Evolutionary conservation across 306 rosid species (phyloP), one percentile per base, ranked within the genome.

Genomic region (Lablab purpureus): DNA sequence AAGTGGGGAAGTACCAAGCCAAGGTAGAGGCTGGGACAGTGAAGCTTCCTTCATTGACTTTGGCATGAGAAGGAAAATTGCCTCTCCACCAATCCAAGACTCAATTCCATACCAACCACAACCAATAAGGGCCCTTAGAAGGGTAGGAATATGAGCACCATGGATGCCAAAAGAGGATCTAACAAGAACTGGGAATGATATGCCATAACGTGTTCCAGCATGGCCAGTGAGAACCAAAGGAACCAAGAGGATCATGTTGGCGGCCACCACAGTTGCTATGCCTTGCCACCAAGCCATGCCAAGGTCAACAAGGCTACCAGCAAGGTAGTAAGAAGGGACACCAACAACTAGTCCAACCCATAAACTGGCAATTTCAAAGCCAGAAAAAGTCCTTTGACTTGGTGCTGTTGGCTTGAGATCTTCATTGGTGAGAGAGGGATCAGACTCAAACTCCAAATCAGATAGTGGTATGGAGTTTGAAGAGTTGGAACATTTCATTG

Each of bases 261-360:
- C 97, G 0, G 79, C 43, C 17, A 91, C 89, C 22, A 95, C 97
- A 8, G 97, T 95, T 18, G 87, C 89, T 30, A 95, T 87, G 6
- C 97, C 99, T 83, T 95, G 97, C 99, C 97, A 91, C 97, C 99
- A 95, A 9, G 99, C 87, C 99, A 94, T 94, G 0, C 99, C 99
- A 17, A 94, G 95, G 22, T 94, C 97, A 19, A 94, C 97, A 3
- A 94, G 87, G 68, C 93, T 89, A 0, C 99, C 97, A 8, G 97
- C 99, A 19, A 94, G 87, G 84, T 94, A 94, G 50, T 91, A 92
- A 3, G 99, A 54, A 6, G 99, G 99, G 19, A 94, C 97, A 22
- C 97, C 99, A 60, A 94, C 97, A 14, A 94, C 97, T 10, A 94
- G 92, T 0, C 97, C 97, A 2, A 92, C 59, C 97, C 99, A 94